phyloP scores from a whole-genome alignment of 2,329 filamentous ascomycete genomes.

The Talaromyces sp. region DNA sequence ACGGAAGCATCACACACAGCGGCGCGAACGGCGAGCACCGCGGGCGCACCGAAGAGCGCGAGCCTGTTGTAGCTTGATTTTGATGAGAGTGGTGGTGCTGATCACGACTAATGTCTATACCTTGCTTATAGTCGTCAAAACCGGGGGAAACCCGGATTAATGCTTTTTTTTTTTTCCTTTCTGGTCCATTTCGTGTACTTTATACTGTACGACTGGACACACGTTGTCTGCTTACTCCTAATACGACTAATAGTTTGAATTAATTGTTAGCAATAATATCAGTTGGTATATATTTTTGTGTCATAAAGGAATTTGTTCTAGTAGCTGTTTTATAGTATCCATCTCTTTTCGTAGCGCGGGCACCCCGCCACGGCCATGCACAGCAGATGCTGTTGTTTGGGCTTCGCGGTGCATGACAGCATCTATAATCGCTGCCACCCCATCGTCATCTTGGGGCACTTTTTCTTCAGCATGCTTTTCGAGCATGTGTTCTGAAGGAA shows the following conservation, averaged over 20 bases:
- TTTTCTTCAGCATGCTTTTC: background rate
- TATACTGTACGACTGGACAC: background rate
- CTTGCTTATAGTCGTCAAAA: background rate
- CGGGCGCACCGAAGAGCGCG: conserved; percentile 33
- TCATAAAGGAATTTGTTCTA: background rate
- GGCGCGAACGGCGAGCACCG: conserved; percentile 27
- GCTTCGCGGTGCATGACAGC: background rate
- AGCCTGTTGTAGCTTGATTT: conserved; percentile 9
- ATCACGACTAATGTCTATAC: background rate
- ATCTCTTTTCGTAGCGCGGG: background rate
- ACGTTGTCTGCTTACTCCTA: background rate
- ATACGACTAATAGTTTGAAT: background rate
- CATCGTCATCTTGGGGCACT: background rate
- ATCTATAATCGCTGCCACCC: background rate
- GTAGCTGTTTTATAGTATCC: background rate
- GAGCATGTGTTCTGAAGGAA: background rate
- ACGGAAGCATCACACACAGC: conserved; percentile 20
- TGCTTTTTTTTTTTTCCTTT: background rate
- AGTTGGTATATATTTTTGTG: background rate
- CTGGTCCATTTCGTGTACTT: background rate
- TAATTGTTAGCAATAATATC: background rate
- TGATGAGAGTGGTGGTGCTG: background rate
- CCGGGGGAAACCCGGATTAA: background rate
- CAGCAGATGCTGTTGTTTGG: background rate
- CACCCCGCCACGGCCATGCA: background rate